These are phyloP conservation scores for Yarrowia osloensis DNA, from an alignment of 805 yeast species.

Conservation along the genomic window DNA sequence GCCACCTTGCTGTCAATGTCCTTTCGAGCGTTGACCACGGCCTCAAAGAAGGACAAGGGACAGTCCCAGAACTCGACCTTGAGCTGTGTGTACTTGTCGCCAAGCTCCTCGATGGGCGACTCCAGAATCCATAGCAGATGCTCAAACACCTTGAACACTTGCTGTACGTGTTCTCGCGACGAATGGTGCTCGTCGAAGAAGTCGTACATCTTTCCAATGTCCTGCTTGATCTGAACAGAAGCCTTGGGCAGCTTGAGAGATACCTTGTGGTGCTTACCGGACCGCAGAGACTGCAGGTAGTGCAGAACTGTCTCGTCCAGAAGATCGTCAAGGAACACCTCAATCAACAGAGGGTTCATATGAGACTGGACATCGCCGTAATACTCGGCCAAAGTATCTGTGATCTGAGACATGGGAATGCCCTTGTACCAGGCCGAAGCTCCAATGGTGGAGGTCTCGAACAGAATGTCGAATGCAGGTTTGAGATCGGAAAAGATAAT, in stretches of 20 bases:
- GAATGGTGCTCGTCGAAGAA: constrained; percentile 52
- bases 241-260: constrained; percentile 45
- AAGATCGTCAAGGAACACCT: constrained; percentile 54
- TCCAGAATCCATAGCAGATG: constrained; percentile 58
- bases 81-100: constrained; percentile 61
- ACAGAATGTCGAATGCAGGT: constrained; percentile 60
- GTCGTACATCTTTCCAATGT: constrained; percentile 58
- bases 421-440: constrained; percentile 69
- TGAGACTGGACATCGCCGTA: constrained; percentile 60
- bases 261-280: constrained; percentile 45
- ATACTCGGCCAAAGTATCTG: constrained; percentile 76
- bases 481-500: constrained; percentile 73
- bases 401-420: constrained; percentile 59
- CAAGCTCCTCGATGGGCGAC: constrained; percentile 51
- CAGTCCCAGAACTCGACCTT: constrained; percentile 72
- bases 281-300: constrained; percentile 51
- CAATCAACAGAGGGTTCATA: constrained; percentile 57
- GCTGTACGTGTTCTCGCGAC: constrained; percentile 47
- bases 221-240: constrained; percentile 58
- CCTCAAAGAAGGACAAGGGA: constrained; percentile 67
- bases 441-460: constrained; percentile 50
- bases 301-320: constrained; percentile 54
- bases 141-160: constrained; percentile 61
- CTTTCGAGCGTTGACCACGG: constrained; percentile 53
- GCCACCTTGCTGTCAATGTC: constrained; percentile 43